These are phyloP conservation scores for Boletus subparvulus DNA, from an alignment of 768 basidiomycete species.

Conservation along the genomic window DNA sequence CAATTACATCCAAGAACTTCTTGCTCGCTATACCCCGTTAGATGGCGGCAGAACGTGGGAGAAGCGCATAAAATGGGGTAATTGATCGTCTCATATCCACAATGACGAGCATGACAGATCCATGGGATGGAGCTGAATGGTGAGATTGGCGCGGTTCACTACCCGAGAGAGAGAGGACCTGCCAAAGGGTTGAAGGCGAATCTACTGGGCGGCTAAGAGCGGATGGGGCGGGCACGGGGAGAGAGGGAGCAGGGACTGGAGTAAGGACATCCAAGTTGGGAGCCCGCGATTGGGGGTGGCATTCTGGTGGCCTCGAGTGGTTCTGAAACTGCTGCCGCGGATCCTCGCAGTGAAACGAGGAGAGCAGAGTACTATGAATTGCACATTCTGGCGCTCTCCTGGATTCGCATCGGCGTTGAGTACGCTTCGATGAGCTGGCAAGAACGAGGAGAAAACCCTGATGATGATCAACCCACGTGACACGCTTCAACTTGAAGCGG, in stretches of 20 bases:
- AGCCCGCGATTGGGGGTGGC: not conserved
- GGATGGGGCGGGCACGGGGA: slow-evolving; percentile 29
- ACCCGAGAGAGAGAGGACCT: slow-evolving; percentile 80
- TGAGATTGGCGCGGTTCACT: slow-evolving; percentile 68
- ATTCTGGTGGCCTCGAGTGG: not conserved
- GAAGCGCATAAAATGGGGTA: slow-evolving; percentile 89
- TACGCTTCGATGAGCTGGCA: too few species aligned
- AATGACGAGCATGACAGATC: slow-evolving; percentile 89
- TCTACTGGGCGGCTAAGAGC: slow-evolving; percentile 61
- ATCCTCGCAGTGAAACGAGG: not conserved
- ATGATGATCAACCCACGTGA: too few species aligned
- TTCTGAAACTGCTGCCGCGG: not conserved
- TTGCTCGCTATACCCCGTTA: slow-evolving; percentile 71
- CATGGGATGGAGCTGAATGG: slow-evolving; percentile 81
- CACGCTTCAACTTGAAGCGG: too few species aligned
- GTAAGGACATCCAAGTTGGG: not conserved
- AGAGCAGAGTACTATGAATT: too few species aligned
- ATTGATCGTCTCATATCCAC: slow-evolving; percentile 81
- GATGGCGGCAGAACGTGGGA: slow-evolving; percentile 65
- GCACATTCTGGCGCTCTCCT: too few species aligned
- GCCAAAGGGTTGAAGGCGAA: slow-evolving; percentile 81
- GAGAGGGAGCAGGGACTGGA: not conserved
- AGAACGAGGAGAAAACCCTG: too few species aligned
- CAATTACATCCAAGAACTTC: slow-evolving; percentile 92
- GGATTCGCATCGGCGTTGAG: too few species aligned